phyloP scores from a whole-genome alignment of 495 filamentous ascomycete genomes.

The Talaromyces ruber region DNA sequence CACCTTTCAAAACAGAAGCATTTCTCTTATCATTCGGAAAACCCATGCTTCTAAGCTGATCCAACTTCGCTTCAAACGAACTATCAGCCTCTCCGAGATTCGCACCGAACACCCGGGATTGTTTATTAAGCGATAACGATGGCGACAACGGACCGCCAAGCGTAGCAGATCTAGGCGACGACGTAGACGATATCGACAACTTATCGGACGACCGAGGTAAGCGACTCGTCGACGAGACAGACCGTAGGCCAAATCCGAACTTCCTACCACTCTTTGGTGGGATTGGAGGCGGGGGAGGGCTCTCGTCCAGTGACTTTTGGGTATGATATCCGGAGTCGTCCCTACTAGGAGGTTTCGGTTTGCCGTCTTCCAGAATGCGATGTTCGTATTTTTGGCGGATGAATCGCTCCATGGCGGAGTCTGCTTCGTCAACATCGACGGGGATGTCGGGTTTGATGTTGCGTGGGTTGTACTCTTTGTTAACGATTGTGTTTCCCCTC shows the following conservation, averaged over 20 bases:
- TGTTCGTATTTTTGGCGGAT: conserved; percentile 90
- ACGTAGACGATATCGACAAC: conserved; percentile 21
- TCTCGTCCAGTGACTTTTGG: conserved; percentile 27
- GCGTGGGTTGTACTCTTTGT: conserved; percentile 79
- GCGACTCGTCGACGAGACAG: conserved; percentile 62
- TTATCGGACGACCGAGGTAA: conserved; percentile 25
- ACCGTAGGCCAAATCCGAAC: conserved; percentile 64
- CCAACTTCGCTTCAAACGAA: conserved; percentile 60
- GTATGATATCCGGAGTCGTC: conserved; percentile 26
- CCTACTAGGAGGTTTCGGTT: conserved; percentile 37
- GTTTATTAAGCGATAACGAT: conserved; percentile 42
- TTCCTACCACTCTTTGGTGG: conserved; percentile 74
- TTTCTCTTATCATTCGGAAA: conserved; percentile 81
- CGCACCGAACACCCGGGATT: conserved; percentile 59
- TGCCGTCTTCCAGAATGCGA: conserved; percentile 45
- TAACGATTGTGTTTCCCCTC: conserved; percentile 76
- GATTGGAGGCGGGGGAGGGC: conserved; percentile 60
- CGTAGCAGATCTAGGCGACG: conserved; percentile 14
- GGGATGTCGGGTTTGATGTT: conserved; percentile 75
- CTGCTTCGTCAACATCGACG: conserved; percentile 82
- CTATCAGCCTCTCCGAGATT: conserved; percentile 51
- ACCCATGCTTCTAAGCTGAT: conserved; percentile 80
- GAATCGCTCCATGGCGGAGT: conserved; percentile 86
- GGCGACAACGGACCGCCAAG: conserved; percentile 12
- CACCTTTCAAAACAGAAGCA: conserved; percentile 63